A percentile compares a stretch with the other conserved stretches of the same genome.
Conservation (phyloP, 306 rosid species). For the Glycine tomentella region DNA sequence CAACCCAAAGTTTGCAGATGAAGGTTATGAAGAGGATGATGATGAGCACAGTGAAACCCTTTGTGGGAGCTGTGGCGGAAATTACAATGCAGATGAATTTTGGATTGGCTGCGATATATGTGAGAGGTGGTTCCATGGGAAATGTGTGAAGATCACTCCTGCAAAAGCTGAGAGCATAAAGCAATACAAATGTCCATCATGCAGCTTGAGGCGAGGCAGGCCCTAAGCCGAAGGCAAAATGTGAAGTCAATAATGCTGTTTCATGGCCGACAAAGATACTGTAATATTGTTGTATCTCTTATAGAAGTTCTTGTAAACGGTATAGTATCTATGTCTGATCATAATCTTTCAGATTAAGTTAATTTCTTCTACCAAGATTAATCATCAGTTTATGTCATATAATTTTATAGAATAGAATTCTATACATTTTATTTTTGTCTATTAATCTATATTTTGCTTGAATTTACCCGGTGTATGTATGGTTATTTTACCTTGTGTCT, state of each 20-base stretch:
- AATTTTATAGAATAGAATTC: constrained; percentile 43
- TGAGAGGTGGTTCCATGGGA: constrained; percentile 95
- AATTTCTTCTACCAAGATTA: constrained; percentile 43
- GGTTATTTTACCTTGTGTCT: constrained; percentile 6
- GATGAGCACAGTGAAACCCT: constrained; percentile 93
- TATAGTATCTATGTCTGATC: constrained; percentile 57
- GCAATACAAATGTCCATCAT: constrained; percentile 96
- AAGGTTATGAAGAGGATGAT: constrained; percentile 83
- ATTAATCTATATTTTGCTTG: constrained; percentile 42
- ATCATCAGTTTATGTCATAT: constrained; percentile 47
- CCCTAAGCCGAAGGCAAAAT: constrained; percentile 54
- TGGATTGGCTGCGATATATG: constrained; percentile 94
- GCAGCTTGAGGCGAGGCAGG: constrained; percentile 75
- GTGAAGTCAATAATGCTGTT: constrained; percentile 45
- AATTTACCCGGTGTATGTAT: constrained; percentile 28
- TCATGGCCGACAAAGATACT: constrained; percentile 55
- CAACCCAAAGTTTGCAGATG: constrained; percentile 76
- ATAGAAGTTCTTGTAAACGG: constrained; percentile 56
- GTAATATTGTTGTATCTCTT: constrained; percentile 54
- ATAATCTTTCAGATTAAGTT: constrained; percentile 49
- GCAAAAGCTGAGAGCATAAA: constrained; percentile 94
- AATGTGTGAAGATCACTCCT: constrained; percentile 92
- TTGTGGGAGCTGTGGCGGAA: constrained; percentile 90
- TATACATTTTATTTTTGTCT: constrained; percentile 42
- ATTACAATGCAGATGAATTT: constrained; percentile 86